These are phyloP conservation scores for Aspergillus latus DNA, from an alignment of 2,329 filamentous ascomycete genomes.

Conservation along the genomic window DNA sequence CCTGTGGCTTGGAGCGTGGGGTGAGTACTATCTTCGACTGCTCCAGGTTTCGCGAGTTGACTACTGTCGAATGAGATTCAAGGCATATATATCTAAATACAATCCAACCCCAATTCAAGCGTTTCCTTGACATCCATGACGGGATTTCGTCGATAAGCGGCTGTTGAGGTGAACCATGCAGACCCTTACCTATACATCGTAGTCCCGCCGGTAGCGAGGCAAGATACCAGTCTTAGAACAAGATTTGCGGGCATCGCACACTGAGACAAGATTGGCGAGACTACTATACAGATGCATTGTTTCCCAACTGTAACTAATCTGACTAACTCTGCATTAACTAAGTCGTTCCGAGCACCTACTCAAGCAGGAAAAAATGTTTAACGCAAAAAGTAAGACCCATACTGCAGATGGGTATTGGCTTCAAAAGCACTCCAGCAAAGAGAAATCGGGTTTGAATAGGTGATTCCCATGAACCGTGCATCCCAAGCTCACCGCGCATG, in stretches of 20 bases:
- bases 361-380: conserved; percentile 9
- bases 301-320: conserved; percentile 14
- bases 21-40: not conserved
- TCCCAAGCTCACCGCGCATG: conserved; percentile 17
- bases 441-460: not conserved
- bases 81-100: not conserved
- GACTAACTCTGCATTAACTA: conserved; percentile 12
- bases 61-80: not conserved
- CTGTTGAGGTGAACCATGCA: not conserved
- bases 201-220: not conserved
- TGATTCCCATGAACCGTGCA: not conserved
- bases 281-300: conserved; percentile 15
- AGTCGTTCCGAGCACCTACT: conserved; percentile 12
- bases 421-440: conserved; percentile 21
- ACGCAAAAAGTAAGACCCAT: conserved; percentile 4
- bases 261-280: not conserved
- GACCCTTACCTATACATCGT: not conserved
- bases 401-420: conserved; percentile 35
- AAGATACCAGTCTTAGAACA: not conserved
- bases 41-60: not conserved
- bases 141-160: not conserved
- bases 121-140: not conserved
- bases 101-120: not conserved
- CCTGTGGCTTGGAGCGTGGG: not conserved
- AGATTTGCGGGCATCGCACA: not conserved